phyloP scores from a whole-genome alignment of 768 basidiomycete genomes.

The Dacryopinax spathularia region DNA sequence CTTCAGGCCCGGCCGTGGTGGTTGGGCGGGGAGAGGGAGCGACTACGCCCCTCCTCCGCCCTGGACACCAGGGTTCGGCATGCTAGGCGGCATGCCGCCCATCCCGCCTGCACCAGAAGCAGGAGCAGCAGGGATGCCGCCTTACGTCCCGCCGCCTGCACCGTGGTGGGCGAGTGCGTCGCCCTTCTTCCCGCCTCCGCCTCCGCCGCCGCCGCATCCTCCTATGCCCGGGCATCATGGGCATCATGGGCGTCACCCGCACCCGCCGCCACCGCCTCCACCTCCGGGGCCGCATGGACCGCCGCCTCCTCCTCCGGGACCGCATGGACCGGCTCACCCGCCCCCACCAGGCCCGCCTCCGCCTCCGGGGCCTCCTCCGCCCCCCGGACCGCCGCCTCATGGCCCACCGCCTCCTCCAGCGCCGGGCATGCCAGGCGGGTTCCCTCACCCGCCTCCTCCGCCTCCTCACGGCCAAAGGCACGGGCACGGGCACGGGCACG shows the following conservation, averaged over 20 bases:
- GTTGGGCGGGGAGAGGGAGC: no score
- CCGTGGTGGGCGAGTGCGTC: no score
- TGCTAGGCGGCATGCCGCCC: no score
- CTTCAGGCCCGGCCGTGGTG: no score
- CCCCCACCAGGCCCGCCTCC: constrained; percentile 2
- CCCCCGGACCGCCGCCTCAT: background rate
- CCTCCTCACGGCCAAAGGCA: background rate
- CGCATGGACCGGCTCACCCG: background rate
- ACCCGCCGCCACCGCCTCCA: constrained; percentile 4
- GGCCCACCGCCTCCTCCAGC: background rate
- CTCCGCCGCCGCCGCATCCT: background rate
- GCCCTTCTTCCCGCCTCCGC: no score
- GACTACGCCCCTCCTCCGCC: no score
- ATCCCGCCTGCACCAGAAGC: no score
- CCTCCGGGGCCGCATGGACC: background rate
- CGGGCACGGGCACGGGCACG: no score
- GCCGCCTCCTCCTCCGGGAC: background rate
- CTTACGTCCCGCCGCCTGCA: no score
- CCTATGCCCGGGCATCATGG: no score
- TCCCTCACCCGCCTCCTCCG: constrained; percentile 2
- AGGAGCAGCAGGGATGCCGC: no score
- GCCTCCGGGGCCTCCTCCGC: constrained; percentile 11
- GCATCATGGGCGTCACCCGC: background rate
- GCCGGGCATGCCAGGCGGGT: constrained; percentile 3
- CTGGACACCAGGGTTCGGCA: no score